Conservation (phyloP, 257 asterid genomes). For the Striga asiatica region DNA sequence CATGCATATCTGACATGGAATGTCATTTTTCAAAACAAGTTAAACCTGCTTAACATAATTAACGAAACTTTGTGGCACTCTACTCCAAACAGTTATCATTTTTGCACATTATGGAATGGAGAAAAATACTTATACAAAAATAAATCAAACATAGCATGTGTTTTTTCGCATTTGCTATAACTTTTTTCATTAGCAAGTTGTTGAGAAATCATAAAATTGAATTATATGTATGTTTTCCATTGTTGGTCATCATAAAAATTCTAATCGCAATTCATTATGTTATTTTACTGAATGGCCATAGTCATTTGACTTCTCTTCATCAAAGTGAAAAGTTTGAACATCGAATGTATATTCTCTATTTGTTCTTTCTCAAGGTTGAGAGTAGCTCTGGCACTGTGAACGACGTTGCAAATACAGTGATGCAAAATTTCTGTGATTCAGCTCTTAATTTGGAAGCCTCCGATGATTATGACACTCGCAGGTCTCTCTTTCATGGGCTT, state of each 20-base stretch:
- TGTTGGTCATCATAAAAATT: not conserved
- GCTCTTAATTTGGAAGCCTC: constrained; percentile 75
- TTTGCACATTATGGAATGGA: not conserved
- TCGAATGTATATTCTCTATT: not conserved
- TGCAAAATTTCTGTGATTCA: constrained; percentile 99
- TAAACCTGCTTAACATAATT: not conserved
- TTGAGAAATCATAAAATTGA: not conserved
- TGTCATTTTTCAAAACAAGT: not conserved
- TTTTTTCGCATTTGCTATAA: not conserved
- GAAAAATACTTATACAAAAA: not conserved
- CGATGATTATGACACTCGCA: constrained; percentile 72
- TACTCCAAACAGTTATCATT: not conserved
- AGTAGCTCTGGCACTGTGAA: constrained; percentile 59
- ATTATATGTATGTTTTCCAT: not conserved
- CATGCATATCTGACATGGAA: not conserved
- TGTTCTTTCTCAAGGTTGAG: constrained; percentile 49
- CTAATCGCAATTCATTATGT: not conserved
- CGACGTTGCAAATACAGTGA: constrained; percentile 66
- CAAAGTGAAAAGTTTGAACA: not conserved
- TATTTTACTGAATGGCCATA: not conserved
- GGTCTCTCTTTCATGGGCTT: constrained; percentile 40
- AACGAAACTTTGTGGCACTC: not conserved
- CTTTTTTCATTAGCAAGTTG: not conserved
- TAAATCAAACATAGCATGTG: not conserved
- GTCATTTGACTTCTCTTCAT: constrained; percentile 1